These are phyloP conservation scores for Xylaria sp. DNA, from an alignment of 2,329 filamentous ascomycete species.

Conservation along the genomic window DNA sequence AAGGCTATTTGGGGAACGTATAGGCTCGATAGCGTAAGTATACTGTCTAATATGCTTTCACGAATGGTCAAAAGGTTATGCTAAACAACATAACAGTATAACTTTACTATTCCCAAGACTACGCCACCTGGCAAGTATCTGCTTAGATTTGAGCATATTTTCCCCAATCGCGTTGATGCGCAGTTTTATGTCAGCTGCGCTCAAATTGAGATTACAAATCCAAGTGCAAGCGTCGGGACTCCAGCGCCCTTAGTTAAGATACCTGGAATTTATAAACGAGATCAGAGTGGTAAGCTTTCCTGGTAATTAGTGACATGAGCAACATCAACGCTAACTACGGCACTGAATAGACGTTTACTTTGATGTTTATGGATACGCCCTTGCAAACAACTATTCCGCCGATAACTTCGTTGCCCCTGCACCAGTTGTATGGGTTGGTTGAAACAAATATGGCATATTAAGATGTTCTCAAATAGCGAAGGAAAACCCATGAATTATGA, in stretches of 20 bases:
- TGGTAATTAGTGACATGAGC: background rate
- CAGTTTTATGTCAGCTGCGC: constrained; percentile 24
- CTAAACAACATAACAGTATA: constrained; percentile 12
- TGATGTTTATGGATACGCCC: background rate
- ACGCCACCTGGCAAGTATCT: constrained; percentile 22
- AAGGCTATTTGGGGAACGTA: constrained; percentile 27
- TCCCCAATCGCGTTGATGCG: background rate
- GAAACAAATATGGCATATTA: background rate
- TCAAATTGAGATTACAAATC: constrained; percentile 10
- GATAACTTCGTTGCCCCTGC: constrained; percentile 7
- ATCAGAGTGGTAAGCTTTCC: constrained; percentile 4
- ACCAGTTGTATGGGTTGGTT: constrained; percentile 10
- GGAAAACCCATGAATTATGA: background rate
- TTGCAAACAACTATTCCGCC: background rate
- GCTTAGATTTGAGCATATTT: constrained; percentile 17
- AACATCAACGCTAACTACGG: background rate
- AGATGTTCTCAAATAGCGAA: too few relatives aligned
- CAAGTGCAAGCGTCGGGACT: background rate
- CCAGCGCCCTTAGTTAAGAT: constrained; percentile 14
- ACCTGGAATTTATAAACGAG: constrained; percentile 16
- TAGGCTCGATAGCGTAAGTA: constrained; percentile 23
- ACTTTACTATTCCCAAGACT: constrained; percentile 16
- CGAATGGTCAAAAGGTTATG: background rate
- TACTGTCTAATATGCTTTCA: background rate
- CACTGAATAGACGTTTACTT: constrained; percentile 10